phyloP scores from a whole-genome alignment of 371 early-diverging fungal genomes.

The Smittium mucronatum region DNA sequence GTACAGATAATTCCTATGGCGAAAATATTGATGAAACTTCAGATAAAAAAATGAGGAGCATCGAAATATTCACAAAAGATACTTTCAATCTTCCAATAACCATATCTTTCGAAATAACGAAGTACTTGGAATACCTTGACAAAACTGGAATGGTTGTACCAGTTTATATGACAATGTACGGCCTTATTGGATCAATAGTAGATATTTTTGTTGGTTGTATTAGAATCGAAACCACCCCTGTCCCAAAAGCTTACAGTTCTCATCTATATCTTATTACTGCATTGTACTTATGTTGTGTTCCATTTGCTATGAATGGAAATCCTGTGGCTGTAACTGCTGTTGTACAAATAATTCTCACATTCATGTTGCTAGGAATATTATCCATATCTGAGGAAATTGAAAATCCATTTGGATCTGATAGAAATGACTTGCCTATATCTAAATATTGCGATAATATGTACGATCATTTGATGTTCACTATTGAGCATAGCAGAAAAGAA shows the following conservation, averaged over 20 bases:
- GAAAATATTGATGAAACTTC: no score
- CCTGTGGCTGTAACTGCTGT: conserved; percentile 35
- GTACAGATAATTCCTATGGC: no score
- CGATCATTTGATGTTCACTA: conserved; percentile 17
- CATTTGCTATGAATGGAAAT: conserved; percentile 45
- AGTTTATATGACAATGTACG: no score
- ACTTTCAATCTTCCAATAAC: no score
- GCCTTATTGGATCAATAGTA: no score
- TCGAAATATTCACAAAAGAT: no score
- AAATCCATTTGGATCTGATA: conserved; percentile 58
- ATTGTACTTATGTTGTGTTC: conserved; percentile 50
- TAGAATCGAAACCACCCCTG: conserved; percentile 63
- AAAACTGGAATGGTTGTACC: no score
- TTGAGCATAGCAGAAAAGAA: no score
- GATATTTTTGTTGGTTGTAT: no score
- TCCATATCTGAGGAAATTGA: conserved; percentile 57
- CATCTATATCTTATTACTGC: conserved; percentile 60
- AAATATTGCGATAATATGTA: conserved; percentile 24
- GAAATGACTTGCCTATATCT: conserved; percentile 40
- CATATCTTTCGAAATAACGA: no score
- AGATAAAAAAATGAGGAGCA: no score
- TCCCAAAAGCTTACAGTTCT: conserved; percentile 67
- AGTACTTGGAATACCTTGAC: no score
- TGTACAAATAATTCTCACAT: conserved; percentile 43
- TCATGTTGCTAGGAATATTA: conserved; percentile 61